Evolutionary conservation across 495 filamentous ascomycete genomes (phyloP).

Genomic region (Penicillium herquei): DNA sequence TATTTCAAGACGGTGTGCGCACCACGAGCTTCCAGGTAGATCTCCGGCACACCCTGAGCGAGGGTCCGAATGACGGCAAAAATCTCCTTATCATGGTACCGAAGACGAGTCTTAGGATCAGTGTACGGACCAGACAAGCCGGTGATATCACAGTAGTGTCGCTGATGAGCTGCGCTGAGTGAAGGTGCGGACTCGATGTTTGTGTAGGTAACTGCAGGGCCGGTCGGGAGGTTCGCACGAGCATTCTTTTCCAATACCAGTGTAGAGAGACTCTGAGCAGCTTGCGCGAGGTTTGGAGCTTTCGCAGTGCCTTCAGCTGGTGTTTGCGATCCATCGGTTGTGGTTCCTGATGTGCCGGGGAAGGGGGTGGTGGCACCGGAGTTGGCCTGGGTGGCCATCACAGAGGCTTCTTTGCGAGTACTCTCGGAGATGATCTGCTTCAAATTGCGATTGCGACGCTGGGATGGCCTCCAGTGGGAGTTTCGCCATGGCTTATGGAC

Average conservation of each 20-base stretch:
- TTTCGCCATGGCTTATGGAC: constrained; percentile 86
- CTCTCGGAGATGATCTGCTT: constrained; percentile 95
- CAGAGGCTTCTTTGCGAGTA: constrained; percentile 75
- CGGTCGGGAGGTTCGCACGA: constrained; percentile 37
- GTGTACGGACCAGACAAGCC: constrained; percentile 84
- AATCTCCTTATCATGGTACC: constrained; percentile 87
- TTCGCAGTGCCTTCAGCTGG: constrained; percentile 54
- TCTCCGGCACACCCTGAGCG: constrained; percentile 76
- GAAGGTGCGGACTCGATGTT: constrained; percentile 92
- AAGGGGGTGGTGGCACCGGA: constrained; percentile 76
- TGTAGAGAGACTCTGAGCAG: constrained; percentile 77
- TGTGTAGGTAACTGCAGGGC: constrained; percentile 83
- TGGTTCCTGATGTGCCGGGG: constrained; percentile 51
- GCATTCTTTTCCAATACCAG: constrained; percentile 78
- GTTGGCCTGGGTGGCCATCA: constrained; percentile 76
- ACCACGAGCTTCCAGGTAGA: constrained; percentile 82
- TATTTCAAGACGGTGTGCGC: constrained; percentile 92
- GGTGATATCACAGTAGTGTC: constrained; percentile 92
- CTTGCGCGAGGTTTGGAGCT: constrained; percentile 74
- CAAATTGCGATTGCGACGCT: constrained; percentile 96
- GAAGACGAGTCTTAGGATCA: constrained; percentile 87
- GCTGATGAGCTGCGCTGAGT: constrained; percentile 67
- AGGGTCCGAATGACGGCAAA: constrained; percentile 76
- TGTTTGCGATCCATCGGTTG: constrained; percentile 52
- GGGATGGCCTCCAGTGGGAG: constrained; percentile 81